phyloP scores from a whole-genome alignment of 2,329 filamentous ascomycete species.

The Calcarisporium arbuscula region DNA sequence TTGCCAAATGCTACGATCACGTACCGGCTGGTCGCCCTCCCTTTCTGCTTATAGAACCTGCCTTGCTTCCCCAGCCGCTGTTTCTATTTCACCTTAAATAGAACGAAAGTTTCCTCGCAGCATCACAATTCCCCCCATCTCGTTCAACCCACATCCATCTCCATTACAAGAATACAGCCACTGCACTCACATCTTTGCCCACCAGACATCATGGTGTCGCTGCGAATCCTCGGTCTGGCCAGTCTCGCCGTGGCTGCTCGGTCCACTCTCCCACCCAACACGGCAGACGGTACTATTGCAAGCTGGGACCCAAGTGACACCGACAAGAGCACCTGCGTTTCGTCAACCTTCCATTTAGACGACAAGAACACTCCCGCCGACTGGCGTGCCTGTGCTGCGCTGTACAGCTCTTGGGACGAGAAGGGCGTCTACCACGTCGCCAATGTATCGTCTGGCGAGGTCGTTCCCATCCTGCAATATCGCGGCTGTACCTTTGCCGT shows the following conservation, averaged over 20 bases:
- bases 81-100: no score
- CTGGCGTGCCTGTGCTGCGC: constrained; percentile 23
- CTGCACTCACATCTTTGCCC: no score
- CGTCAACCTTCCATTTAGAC: constrained; percentile 16
- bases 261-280: constrained; percentile 5
- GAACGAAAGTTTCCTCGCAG: no score
- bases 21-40: no score
- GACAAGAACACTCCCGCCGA: constrained; percentile 17
- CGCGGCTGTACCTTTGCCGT: constrained; percentile 21
- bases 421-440: constrained; percentile 25
- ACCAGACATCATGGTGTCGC: constrained; percentile 6
- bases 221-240: constrained; percentile 1
- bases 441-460: constrained; percentile 9
- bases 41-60: no score
- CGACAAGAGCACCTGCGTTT: constrained; percentile 19
- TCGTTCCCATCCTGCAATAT: constrained; percentile 17
- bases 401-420: constrained; percentile 21
- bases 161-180: no score
- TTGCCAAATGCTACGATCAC: no score
- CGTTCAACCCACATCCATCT: no score
- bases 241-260: constrained; percentile 3
- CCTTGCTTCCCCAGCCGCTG: no score
- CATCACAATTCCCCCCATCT: no score
- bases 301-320: constrained; percentile 18
- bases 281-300: constrained; percentile 13